A percentile compares a stretch with the other conserved stretches of the same genome.
These are phyloP conservation scores for Atalantia buxifolia DNA, from an alignment of 345 rosid genomes.

Conservation along the genomic window DNA sequence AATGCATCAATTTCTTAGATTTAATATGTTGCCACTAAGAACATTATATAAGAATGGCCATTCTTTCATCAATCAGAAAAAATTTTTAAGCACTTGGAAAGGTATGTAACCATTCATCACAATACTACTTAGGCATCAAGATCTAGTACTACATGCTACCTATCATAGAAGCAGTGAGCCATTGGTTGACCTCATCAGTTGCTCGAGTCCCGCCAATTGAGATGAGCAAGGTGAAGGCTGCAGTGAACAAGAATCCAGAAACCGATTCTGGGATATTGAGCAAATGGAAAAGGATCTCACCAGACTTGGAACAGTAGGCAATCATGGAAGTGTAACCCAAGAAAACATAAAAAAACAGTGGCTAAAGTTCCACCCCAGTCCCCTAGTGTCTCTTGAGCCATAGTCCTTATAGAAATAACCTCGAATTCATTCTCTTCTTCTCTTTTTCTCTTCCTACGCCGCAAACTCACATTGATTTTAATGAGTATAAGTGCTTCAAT, in stretches of 20 bases:
- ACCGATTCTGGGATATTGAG: conserved; percentile 42
- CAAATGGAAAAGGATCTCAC: conserved; percentile 53
- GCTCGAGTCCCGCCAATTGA: conserved; percentile 46
- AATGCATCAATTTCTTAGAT: conserved; percentile 15
- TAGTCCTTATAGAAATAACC: conserved; percentile 54
- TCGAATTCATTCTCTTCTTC: conserved; percentile 38
- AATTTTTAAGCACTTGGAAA: background rate
- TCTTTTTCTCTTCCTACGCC: conserved; percentile 22
- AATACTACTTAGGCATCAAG: background rate
- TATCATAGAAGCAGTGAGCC: conserved; percentile 59
- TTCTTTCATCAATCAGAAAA: background rate
- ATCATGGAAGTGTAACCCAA: conserved; percentile 57
- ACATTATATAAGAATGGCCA: background rate
- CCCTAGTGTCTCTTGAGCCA: conserved; percentile 66
- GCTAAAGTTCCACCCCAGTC: conserved; percentile 54
- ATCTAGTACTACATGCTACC: conserved; percentile 21
- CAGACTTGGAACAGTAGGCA: conserved; percentile 60
- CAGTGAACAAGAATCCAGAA: conserved; percentile 42
- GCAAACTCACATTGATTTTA: conserved; percentile 47
- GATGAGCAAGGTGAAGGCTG: conserved; percentile 39
- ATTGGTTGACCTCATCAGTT: conserved; percentile 59
- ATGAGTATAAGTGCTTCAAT: conserved; percentile 54
- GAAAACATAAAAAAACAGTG: conserved; percentile 45
- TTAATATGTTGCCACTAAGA: background rate
- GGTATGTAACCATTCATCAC: background rate